These are phyloP conservation scores for Trichoderma parareesei DNA, from an alignment of 495 filamentous ascomycete species.

Conservation along the genomic window DNA sequence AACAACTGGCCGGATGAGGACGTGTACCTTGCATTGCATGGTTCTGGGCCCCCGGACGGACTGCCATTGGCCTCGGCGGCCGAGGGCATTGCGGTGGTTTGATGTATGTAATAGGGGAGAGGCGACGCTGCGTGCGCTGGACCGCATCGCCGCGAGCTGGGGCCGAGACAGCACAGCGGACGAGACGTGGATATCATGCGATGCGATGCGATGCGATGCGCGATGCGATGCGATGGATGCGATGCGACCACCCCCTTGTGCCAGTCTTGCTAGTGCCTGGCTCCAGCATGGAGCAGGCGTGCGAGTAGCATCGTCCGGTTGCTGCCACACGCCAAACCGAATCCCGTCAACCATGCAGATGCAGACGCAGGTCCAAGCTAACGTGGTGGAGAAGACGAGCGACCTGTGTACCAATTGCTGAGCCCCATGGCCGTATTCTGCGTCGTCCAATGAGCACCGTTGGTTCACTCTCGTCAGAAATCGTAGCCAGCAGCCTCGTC, in stretches of 20 bases:
- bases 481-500: not conserved
- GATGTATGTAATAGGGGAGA: conserved; percentile 6
- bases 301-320: not conserved
- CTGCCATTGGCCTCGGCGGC: not conserved
- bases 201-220: conserved; percentile 1
- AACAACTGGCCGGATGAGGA: not conserved
- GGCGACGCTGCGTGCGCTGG: not conserved
- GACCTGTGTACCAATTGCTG: not conserved
- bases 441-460: not conserved
- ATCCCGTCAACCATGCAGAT: not conserved
- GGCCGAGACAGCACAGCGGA: not conserved
- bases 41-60: not conserved
- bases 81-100: not conserved
- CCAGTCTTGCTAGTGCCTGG: not conserved
- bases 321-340: conserved; percentile 1
- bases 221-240: conserved; percentile 2
- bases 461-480: not conserved
- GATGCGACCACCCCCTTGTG: not conserved
- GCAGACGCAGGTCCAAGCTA: conserved; percentile 12
- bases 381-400: conserved; percentile 6
- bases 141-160: not conserved
- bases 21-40: conserved; percentile 3
- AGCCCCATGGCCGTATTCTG: not conserved
- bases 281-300: not conserved
- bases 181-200: not conserved